A percentile compares a stretch with the other conserved stretches of the same genome.
These are phyloP conservation scores for Pestalotiopsis sp. DNA, from an alignment of 2,329 filamentous ascomycete genomes.

Conservation along the genomic window DNA sequence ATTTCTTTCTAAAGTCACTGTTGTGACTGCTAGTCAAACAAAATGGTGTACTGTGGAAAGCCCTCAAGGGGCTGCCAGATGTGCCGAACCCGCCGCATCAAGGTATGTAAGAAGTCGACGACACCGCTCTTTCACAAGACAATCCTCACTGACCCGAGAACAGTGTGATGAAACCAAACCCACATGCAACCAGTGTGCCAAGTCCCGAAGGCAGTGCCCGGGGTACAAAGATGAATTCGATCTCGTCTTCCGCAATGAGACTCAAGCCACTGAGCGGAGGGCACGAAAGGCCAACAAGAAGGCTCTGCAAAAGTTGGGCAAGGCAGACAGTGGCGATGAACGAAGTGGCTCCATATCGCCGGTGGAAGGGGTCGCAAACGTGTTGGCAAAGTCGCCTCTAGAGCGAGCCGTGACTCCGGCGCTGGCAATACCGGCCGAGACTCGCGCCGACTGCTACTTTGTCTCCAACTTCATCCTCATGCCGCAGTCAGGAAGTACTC, in stretches of 20 bases:
- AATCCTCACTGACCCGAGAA: neutral
- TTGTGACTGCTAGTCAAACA: slow-evolving; percentile 16
- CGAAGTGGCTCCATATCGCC: slow-evolving; percentile 25
- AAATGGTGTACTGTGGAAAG: slow-evolving; percentile 68
- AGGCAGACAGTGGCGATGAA: slow-evolving; percentile 18
- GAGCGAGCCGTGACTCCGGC: slow-evolving; percentile 27
- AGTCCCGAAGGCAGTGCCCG: slow-evolving; percentile 64
- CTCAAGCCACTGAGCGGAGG: slow-evolving; percentile 65
- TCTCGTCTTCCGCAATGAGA: slow-evolving; percentile 73
- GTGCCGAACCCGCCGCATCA: slow-evolving; percentile 73
- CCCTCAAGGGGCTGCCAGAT: slow-evolving; percentile 72
- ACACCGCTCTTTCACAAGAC: neutral
- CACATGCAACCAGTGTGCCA: slow-evolving; percentile 65
- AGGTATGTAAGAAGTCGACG: slow-evolving; percentile 50
- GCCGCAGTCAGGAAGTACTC: slow-evolving; percentile 48
- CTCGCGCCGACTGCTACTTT: slow-evolving; percentile 61
- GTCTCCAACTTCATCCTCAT: slow-evolving; percentile 61
- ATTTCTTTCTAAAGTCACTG: neutral
- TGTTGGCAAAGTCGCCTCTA: slow-evolving; percentile 19
- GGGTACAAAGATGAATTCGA: slow-evolving; percentile 74
- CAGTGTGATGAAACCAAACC: slow-evolving; percentile 71
- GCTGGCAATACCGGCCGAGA: slow-evolving; percentile 51
- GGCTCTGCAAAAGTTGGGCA: slow-evolving; percentile 37
- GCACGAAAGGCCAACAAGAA: slow-evolving; percentile 59
- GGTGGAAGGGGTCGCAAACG: slow-evolving; percentile 19